Evolutionary conservation across 176 grass and related monocot genomes (phyloP).

Genomic region (Aegilops longissima): DNA sequence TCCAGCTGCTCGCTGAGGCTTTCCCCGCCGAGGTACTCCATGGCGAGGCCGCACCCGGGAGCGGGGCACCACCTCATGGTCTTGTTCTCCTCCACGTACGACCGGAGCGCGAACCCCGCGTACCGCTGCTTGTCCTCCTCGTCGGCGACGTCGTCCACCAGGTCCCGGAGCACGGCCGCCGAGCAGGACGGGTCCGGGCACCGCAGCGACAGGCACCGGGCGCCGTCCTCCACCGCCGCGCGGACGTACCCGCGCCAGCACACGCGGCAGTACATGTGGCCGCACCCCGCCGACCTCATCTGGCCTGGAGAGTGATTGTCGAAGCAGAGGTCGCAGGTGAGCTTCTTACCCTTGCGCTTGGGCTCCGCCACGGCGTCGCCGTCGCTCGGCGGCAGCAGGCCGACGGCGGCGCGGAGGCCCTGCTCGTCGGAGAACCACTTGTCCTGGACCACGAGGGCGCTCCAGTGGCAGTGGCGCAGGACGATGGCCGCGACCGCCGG

Average conservation of each 20-base stretch:
- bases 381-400: not conserved
- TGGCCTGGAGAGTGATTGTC: not conserved
- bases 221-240: conserved; percentile 38
- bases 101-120: conserved; percentile 28
- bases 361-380: not conserved
- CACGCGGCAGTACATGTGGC: conserved; percentile 31
- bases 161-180: conserved; percentile 25
- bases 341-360: not conserved
- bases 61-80: conserved; percentile 46
- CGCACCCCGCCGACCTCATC: conserved; percentile 29
- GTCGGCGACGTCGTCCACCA: conserved; percentile 11
- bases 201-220: conserved; percentile 39
- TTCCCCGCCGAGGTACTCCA: not conserved
- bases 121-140: conserved; percentile 16
- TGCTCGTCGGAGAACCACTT: conserved; percentile 33
- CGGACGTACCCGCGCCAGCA: conserved; percentile 50
- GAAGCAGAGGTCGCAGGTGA: conserved; percentile 38
- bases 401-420: not conserved
- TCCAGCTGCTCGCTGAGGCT: not conserved
- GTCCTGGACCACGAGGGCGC: not conserved
- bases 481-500: conserved; percentile 8
- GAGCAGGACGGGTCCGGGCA: conserved; percentile 43
- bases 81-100: conserved; percentile 47
- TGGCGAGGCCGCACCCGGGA: conserved; percentile 30
- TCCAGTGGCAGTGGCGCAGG: conserved; percentile 28